Conservation (phyloP, 129 eudicot species). For the Heracleum sosnowskyi region DNA sequence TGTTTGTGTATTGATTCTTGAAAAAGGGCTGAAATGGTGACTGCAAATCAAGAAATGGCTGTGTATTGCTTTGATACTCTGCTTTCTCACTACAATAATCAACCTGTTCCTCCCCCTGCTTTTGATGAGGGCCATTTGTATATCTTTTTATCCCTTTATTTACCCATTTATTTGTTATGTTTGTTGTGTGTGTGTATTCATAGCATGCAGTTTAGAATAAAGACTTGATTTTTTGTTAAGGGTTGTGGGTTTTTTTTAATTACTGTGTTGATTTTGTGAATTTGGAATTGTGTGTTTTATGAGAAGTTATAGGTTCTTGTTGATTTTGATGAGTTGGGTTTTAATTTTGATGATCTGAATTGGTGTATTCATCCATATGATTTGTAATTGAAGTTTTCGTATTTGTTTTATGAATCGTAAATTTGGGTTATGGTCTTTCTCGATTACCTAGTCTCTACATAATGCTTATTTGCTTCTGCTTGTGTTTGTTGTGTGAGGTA, state of each 20-base stretch:
- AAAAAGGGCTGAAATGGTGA: constrained; percentile 47
- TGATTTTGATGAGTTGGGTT: neutral
- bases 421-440: neutral
- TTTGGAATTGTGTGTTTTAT: neutral
- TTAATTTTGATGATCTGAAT: neutral
- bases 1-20: neutral
- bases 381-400: neutral
- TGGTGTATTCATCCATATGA: neutral
- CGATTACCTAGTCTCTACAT: neutral
- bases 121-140: constrained; percentile 89
- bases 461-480: neutral
- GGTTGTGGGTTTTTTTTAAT: neutral
- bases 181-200: neutral
- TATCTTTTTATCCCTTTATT: neutral
- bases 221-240: neutral
- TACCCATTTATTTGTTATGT: neutral
- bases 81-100: constrained; percentile 71
- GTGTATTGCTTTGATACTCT: constrained; percentile 85
- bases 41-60: constrained; percentile 77
- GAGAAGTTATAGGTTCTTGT: neutral
- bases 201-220: constrained; percentile 2
- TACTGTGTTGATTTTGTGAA: neutral
- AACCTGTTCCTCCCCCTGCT: constrained; percentile 76
- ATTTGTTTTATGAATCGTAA: neutral
- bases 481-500: neutral